Evolutionary conservation across 108 stramenopile species (phyloP).

Genomic region (Pseudonitzschia multiseries): DNA sequence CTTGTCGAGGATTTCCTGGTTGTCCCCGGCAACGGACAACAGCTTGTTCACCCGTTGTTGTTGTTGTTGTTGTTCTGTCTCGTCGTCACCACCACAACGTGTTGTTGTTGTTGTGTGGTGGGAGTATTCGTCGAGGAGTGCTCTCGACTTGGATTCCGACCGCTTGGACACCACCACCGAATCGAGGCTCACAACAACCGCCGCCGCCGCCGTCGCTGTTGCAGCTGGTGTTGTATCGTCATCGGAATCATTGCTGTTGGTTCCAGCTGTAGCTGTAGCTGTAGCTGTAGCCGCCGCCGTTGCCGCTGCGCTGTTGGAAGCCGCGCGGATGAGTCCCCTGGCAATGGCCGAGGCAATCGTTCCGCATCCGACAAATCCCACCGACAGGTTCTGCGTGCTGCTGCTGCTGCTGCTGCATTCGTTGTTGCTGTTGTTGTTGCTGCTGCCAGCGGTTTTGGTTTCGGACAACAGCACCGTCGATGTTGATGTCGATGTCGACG

Average conservation of each 20-base stretch:
- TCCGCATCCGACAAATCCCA: conserved; percentile 83
- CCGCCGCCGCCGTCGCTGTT: background rate
- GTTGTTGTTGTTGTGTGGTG: too few relatives aligned
- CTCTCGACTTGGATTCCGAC: conserved; percentile 54
- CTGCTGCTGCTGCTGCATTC: background rate
- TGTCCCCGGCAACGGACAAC: conserved; percentile 60
- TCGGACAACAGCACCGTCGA: too few relatives aligned
- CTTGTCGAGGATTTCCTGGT: conserved; percentile 63
- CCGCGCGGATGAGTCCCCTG: conserved; percentile 43
- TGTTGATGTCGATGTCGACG: too few relatives aligned
- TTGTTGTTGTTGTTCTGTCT: too few relatives aligned
- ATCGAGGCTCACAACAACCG: conserved; percentile 16
- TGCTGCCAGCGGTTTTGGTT: background rate
- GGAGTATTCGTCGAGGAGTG: conserved; percentile 40
- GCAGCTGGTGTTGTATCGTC: too few relatives aligned
- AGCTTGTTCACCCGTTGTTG: too few relatives aligned
- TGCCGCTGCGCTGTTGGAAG: too few relatives aligned
- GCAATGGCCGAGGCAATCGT: conserved; percentile 81
- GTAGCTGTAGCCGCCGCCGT: too few relatives aligned
- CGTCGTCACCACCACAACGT: too few relatives aligned
- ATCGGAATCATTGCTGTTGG: too few relatives aligned
- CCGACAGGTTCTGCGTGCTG: conserved; percentile 1
- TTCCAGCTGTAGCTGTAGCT: conserved; percentile 23
- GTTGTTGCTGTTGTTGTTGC: background rate
- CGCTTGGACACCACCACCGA: conserved; percentile 59